Conservation (phyloP, 2,329 filamentous ascomycete species). For the Sporothrix brasiliensis region DNA sequence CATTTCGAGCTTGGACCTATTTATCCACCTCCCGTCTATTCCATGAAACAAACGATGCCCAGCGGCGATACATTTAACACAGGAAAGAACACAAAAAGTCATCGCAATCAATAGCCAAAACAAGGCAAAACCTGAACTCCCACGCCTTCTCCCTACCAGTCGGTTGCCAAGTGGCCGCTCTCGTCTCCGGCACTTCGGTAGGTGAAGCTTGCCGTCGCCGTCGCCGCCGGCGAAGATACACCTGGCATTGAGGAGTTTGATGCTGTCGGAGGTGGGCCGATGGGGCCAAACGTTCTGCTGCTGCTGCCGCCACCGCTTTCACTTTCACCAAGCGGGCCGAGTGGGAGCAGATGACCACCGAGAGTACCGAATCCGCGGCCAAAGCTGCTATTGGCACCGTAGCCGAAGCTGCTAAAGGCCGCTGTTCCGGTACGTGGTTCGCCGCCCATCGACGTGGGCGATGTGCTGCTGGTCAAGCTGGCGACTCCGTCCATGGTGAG, state of each 20-base stretch:
- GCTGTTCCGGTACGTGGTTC: background rate
- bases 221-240: background rate
- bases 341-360: background rate
- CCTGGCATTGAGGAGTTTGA: background rate
- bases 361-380: background rate
- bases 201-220: background rate
- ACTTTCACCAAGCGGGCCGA: background rate
- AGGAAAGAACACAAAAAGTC: background rate
- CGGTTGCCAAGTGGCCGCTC: background rate
- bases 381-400: background rate
- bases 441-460: background rate
- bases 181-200: background rate
- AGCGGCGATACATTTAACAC: background rate
- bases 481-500: background rate
- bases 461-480: background rate
- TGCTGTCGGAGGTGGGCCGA: background rate
- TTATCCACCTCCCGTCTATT: background rate
- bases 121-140: background rate
- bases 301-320: too few species aligned
- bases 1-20: background rate
- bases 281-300: slow-evolving; percentile 1
- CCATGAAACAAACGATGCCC: background rate
- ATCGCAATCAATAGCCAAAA: background rate
- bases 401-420: slow-evolving; percentile 7
- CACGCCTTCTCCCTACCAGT: background rate